Conservation (phyloP, 768 basidiomycete genomes). For the Hemileccinum impolitum region DNA sequence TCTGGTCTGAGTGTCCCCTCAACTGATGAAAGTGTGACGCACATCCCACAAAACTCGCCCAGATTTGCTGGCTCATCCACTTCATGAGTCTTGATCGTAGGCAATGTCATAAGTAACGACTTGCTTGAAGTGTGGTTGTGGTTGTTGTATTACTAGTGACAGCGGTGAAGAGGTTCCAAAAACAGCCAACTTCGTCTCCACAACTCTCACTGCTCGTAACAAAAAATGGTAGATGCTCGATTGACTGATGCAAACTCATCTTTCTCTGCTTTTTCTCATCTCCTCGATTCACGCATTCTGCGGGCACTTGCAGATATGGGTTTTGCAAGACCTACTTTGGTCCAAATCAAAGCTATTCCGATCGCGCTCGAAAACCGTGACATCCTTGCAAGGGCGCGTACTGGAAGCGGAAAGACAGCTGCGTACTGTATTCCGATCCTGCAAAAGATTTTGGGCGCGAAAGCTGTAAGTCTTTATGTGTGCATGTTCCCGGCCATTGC, state of each 20-base stretch:
- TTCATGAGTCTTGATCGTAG: constrained; percentile 15
- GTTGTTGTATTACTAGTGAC: not conserved
- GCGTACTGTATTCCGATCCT: constrained; percentile 91
- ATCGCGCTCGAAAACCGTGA: constrained; percentile 86
- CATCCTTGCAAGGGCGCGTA: constrained; percentile 90
- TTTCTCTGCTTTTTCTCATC: constrained; percentile 64
- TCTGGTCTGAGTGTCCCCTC: constrained; percentile 3
- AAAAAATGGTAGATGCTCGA: constrained; percentile 40
- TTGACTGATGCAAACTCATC: constrained; percentile 47
- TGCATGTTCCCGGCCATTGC: not conserved
- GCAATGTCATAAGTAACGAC: constrained; percentile 3
- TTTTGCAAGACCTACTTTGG: constrained; percentile 87
- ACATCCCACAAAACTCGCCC: constrained; percentile 42
- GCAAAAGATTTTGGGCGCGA: constrained; percentile 81
- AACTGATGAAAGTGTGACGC: constrained; percentile 18
- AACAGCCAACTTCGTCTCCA: not conserved
- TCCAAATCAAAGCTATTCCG: constrained; percentile 91
- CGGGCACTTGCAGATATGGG: constrained; percentile 87
- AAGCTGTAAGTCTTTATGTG: constrained; percentile 56
- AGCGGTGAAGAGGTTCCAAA: not conserved
- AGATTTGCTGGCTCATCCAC: constrained; percentile 7
- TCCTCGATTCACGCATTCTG: constrained; percentile 82
- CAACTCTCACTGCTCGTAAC: not conserved
- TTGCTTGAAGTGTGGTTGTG: not conserved
- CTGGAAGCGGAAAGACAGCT: constrained; percentile 96